Percentiles rank a stretch among this genome's conserved stretches.
These are phyloP conservation scores for Trypanosomatidae sp. DNA, from an alignment of 208 protist genomes.

Conservation along the genomic window DNA sequence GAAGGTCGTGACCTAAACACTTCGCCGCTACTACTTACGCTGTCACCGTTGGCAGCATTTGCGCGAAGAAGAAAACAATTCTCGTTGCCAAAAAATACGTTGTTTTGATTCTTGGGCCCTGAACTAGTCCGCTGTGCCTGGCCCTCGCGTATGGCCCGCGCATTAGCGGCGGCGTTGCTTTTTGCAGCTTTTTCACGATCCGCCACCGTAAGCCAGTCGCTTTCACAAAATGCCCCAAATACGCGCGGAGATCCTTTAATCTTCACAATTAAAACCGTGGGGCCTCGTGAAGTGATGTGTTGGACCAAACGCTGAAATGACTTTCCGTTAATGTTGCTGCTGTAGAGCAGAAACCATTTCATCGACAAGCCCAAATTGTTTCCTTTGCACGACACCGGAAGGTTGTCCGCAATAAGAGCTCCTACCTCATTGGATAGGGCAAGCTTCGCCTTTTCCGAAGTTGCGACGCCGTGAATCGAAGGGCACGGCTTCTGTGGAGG, in stretches of 20 bases:
- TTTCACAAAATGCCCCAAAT: slow-evolving; percentile 63
- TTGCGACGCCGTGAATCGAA: no score
- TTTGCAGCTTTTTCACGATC: slow-evolving; percentile 48
- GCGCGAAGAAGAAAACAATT: slow-evolving; percentile 64
- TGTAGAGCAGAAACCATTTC: slow-evolving; percentile 67
- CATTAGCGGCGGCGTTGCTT: slow-evolving; percentile 40
- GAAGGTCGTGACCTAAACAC: slow-evolving; percentile 36
- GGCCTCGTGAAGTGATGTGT: slow-evolving; percentile 34
- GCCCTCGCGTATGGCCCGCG: slow-evolving; percentile 45
- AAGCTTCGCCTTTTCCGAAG: no score
- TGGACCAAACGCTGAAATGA: slow-evolving; percentile 67
- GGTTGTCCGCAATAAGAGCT: slow-evolving; percentile 16
- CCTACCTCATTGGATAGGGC: no score
- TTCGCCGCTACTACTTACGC: slow-evolving; percentile 5
- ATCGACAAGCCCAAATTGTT: background rate
- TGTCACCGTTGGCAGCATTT: background rate
- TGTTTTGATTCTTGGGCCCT: slow-evolving; percentile 41
- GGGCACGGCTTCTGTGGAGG: no score
- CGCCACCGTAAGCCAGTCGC: slow-evolving; percentile 54
- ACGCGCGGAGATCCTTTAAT: slow-evolving; percentile 28
- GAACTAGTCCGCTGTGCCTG: slow-evolving; percentile 9
- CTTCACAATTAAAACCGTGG: slow-evolving; percentile 54
- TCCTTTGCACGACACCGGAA: slow-evolving; percentile 37
- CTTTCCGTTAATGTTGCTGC: slow-evolving; percentile 49
- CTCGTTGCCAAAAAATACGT: slow-evolving; percentile 58